A percentile compares a stretch with the other conserved stretches of the same genome.
These are phyloP conservation scores for Camellia oleifera DNA, from an alignment of 179 eudicot genomes.

Conservation along the genomic window DNA sequence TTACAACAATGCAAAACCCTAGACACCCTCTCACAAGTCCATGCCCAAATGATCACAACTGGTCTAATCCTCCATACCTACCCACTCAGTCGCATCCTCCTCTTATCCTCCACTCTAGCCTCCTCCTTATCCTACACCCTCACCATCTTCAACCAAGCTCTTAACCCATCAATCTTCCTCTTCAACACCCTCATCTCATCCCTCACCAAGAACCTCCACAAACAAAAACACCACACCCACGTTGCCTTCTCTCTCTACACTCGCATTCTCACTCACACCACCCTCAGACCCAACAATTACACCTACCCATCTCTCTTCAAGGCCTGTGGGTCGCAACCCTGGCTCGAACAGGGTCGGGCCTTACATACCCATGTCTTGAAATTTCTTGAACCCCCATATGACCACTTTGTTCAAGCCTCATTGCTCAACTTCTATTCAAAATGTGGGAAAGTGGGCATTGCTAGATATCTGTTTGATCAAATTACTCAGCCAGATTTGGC, in stretches of 20 bases:
- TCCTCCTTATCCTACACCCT: conserved; percentile 30
- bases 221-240: conserved; percentile 5
- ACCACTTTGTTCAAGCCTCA: conserved; percentile 40
- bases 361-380: conserved; percentile 42
- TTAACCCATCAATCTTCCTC: conserved; percentile 35
- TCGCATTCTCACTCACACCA: conserved; percentile 21
- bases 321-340: conserved; percentile 36
- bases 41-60: conserved; percentile 44
- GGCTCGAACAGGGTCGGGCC: conserved; percentile 34
- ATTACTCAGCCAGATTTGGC: conserved; percentile 39
- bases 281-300: conserved; percentile 26
- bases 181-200: conserved; percentile 46
- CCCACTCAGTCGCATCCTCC: conserved; percentile 37
- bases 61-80: conserved; percentile 47
- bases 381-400: conserved; percentile 28
- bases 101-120: conserved; percentile 27
- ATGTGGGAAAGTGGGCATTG: conserved; percentile 31
- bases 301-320: conserved; percentile 49
- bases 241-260: conserved; percentile 32
- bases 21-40: conserved; percentile 31
- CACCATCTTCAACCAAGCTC: conserved; percentile 31
- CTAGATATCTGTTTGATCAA: conserved; percentile 36
- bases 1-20: conserved; percentile 33
- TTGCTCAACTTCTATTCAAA: conserved; percentile 42
- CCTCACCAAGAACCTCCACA: conserved; percentile 9